phyloP scores from a whole-genome alignment of 2,329 filamentous ascomycete species.

The Stemphylium beticola region DNA sequence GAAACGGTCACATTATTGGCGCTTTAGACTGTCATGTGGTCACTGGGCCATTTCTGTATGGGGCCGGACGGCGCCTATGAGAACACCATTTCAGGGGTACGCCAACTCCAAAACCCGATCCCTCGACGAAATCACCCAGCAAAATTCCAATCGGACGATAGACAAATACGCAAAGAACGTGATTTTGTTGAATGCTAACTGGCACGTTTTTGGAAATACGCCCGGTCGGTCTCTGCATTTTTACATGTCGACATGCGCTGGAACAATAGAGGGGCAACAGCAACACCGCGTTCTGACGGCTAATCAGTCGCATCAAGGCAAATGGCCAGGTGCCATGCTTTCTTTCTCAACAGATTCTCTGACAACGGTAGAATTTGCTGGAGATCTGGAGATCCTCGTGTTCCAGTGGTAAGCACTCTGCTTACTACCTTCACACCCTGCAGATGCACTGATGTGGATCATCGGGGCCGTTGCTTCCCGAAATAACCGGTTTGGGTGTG shows the following conservation, averaged over 20 bases:
- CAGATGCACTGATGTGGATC: constrained; percentile 3
- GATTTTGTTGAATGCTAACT: too few species aligned
- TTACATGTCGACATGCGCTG: too few species aligned
- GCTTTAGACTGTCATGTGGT: neutral
- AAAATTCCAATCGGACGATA: too few species aligned
- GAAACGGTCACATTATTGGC: neutral
- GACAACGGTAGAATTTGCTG: neutral
- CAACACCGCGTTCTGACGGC: too few species aligned
- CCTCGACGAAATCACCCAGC: neutral
- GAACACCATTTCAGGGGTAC: neutral
- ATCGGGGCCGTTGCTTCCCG: neutral
- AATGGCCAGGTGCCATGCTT: too few species aligned
- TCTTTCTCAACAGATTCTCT: too few species aligned
- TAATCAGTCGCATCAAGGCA: too few species aligned
- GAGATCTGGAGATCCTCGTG: neutral
- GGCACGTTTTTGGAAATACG: too few species aligned
- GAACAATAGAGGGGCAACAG: too few species aligned
- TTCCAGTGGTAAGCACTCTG: neutral
- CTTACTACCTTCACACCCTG: constrained; percentile 11
- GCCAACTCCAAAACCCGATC: neutral
- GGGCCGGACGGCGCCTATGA: neutral
- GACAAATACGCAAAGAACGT: too few species aligned
- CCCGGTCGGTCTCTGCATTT: too few species aligned
- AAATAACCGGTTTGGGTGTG: neutral
- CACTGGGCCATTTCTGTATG: neutral